A percentile compares a stretch with the other conserved stretches of the same genome.
These are phyloP conservation scores for Rhizopus arrhizus DNA, from an alignment of 371 early-diverging fungal species.

Conservation along the genomic window DNA sequence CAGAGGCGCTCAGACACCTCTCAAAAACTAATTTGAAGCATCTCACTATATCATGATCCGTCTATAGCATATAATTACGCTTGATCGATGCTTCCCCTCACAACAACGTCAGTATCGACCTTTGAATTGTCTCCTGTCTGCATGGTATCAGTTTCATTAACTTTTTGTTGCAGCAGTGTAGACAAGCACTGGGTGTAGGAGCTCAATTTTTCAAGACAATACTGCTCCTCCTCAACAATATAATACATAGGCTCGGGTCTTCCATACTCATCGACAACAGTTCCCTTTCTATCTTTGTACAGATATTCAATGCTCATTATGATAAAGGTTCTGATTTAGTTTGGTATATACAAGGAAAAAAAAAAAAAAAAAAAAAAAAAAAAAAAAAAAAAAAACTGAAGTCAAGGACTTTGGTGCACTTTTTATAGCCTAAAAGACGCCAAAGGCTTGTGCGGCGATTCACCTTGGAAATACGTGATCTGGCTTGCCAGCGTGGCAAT, in stretches of 20 bases:
- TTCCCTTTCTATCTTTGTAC: constrained; percentile 12
- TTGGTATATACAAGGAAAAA: neutral
- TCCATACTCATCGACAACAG: neutral
- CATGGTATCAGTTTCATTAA: neutral
- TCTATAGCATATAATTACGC: constrained; percentile 3
- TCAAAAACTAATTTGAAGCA: neutral
- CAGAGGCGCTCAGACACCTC: neutral
- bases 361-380: constrained; percentile 7
- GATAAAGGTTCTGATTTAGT: constrained; percentile 7
- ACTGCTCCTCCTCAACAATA: constrained; percentile 13
- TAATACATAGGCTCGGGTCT: constrained; percentile 15
- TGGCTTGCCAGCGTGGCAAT: constrained; percentile 11
- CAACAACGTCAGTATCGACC: neutral
- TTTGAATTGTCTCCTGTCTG: neutral
- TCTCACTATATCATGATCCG: neutral
- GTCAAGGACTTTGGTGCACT: constrained; percentile 9
- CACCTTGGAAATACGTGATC: constrained; percentile 6
- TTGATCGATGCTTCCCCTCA: neutral
- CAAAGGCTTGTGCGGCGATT: constrained; percentile 3
- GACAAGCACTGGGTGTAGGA: constrained; percentile 1
- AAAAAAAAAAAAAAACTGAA: constrained; percentile 7
- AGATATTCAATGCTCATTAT: constrained; percentile 11
- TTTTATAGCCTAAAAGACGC: constrained; percentile 12
- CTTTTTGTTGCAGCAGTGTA: neutral
- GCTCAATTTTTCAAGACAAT: constrained; percentile 2